Conservation (phyloP, 805 yeast species). For the Teunomyces tritomae region DNA sequence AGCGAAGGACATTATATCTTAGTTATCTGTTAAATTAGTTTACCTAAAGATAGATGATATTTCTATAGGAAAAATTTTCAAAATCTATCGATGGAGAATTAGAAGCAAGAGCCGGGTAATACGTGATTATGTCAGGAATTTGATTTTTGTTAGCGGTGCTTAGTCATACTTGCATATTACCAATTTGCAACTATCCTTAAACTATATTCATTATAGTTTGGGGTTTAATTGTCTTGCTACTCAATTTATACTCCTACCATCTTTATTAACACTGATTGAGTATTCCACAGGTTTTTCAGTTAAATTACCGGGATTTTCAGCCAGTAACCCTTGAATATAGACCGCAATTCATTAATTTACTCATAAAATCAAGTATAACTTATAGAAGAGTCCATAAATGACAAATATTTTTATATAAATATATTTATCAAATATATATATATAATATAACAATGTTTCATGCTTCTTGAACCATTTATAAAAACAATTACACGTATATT, state of each 20-base stretch:
- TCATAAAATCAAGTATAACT: neutral
- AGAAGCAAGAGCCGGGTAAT: slow-evolving; percentile 11
- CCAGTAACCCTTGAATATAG: neutral
- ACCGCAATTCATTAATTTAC: neutral
- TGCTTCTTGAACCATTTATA: neutral
- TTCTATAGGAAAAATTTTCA: slow-evolving; percentile 10
- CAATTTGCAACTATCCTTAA: neutral
- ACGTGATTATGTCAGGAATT: neutral
- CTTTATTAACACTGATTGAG: too few relatives aligned
- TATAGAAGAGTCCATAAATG: neutral
- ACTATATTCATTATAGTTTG: neutral
- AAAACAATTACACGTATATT: neutral
- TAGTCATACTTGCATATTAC: slow-evolving; percentile 2
- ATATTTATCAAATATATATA: accelerated
- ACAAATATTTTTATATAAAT: neutral
- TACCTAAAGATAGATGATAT: slow-evolving; percentile 6
- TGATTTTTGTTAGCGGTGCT: neutral
- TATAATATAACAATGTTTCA: too few relatives aligned
- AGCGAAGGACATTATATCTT: slow-evolving; percentile 66
- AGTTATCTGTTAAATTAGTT: slow-evolving; percentile 5
- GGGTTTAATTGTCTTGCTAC: too few relatives aligned
- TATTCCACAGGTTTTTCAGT: too few relatives aligned
- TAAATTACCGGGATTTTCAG: too few relatives aligned
- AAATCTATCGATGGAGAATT: neutral
- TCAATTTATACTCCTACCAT: too few relatives aligned